These are phyloP conservation scores for Colletotrichum musicola DNA, from an alignment of 2,329 filamentous ascomycete genomes.

Conservation along the genomic window DNA sequence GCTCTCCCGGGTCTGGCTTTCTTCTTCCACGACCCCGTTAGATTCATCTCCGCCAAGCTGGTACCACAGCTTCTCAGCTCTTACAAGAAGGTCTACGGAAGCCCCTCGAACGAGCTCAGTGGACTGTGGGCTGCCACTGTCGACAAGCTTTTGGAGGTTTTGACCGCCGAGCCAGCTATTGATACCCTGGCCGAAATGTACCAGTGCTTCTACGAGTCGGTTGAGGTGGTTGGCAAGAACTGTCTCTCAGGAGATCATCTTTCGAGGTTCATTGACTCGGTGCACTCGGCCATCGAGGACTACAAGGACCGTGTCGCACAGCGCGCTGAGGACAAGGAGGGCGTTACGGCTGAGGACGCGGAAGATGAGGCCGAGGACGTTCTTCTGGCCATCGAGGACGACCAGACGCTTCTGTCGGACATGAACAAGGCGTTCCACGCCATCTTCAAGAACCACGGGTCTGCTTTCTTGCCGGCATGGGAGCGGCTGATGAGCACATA, in stretches of 20 bases:
- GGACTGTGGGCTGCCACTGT: slow-evolving; percentile 87
- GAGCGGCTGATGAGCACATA: slow-evolving; percentile 88
- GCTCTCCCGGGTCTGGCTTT: slow-evolving; percentile 93
- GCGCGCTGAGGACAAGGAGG: slow-evolving; percentile 84
- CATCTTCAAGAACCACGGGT: slow-evolving; percentile 96
- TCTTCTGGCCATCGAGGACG: slow-evolving; percentile 93
- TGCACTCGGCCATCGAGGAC: slow-evolving; percentile 88
- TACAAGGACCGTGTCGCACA: slow-evolving; percentile 89
- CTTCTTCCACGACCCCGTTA: slow-evolving; percentile 99
- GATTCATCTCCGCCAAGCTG: slow-evolving; percentile 93
- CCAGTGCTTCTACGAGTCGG: slow-evolving; percentile 98
- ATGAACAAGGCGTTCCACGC: slow-evolving; percentile 99
- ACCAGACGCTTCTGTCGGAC: slow-evolving; percentile 94
- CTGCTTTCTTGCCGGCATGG: slow-evolving; percentile 88
- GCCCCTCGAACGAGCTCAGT: slow-evolving; percentile 82
- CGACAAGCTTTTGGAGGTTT: slow-evolving; percentile 91
- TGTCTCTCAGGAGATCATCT: slow-evolving; percentile 85
- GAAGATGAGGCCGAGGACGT: slow-evolving; percentile 91
- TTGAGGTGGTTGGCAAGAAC: slow-evolving; percentile 91
- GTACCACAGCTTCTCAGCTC: slow-evolving; percentile 93
- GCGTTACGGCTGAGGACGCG: slow-evolving; percentile 82
- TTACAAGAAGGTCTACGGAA: slow-evolving; percentile 92
- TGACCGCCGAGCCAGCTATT: slow-evolving; percentile 93
- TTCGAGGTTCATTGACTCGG: slow-evolving; percentile 87
- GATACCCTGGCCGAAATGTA: slow-evolving; percentile 99